Percentiles rank a stretch among this genome's conserved stretches.
These are phyloP conservation scores for Coriolopsis trogii DNA, from an alignment of 1,284 basidiomycete species.

Conservation along the genomic window DNA sequence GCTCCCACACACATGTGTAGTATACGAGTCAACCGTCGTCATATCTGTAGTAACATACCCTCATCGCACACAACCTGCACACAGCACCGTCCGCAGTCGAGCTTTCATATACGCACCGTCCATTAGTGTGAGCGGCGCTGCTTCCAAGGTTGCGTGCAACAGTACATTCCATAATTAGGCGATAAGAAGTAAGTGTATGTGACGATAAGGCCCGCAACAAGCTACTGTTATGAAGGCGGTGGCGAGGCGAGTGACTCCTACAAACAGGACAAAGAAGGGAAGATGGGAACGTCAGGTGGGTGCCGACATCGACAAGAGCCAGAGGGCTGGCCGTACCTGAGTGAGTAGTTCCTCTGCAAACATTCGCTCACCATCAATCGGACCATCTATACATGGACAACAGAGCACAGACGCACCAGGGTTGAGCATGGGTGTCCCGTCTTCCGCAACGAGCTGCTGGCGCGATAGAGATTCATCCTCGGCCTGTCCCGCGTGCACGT, in stretches of 20 bases:
- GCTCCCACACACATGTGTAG: constrained; percentile 26
- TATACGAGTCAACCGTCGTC: constrained; percentile 33
- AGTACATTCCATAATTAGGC: constrained; percentile 15
- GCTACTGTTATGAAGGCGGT: constrained; percentile 46
- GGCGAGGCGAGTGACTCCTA: constrained; percentile 67
- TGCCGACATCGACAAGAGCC: constrained; percentile 2
- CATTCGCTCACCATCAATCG: not conserved
- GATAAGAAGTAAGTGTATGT: constrained; percentile 12
- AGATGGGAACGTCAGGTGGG: not conserved
- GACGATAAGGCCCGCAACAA: constrained; percentile 4
- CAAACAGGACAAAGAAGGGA: constrained; percentile 8
- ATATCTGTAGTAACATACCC: constrained; percentile 28
- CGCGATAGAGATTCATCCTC: not conserved
- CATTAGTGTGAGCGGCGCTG: not conserved
- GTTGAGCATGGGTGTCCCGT: constrained; percentile 67
- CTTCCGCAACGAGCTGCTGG: constrained; percentile 56
- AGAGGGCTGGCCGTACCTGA: constrained; percentile 47
- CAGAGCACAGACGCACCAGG: constrained; percentile 44
- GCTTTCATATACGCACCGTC: no score
- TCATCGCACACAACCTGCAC: not conserved
- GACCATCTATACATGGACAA: not conserved
- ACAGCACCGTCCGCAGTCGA: no score
- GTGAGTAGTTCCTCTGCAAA: constrained; percentile 60
- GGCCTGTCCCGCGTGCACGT: not conserved
- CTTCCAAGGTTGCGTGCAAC: not conserved